Evolutionary conservation across 352 stramenopile genomes (phyloP).

Genomic region (Phytophthora quininea): DNA sequence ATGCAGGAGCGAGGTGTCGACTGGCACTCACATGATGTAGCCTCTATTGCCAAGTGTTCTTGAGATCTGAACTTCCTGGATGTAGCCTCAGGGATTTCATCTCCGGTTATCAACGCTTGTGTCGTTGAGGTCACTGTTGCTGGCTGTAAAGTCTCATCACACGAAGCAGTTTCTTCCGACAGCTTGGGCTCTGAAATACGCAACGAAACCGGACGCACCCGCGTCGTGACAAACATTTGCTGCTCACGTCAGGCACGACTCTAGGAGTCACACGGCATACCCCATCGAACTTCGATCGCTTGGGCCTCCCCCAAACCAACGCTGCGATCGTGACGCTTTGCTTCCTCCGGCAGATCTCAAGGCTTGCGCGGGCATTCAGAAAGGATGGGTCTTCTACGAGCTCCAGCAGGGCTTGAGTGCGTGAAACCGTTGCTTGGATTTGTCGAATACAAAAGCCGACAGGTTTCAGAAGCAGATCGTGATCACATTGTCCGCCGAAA

Average conservation of each 20-base stretch:
- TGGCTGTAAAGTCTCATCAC: slow-evolving; percentile 5
- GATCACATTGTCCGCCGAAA: no score
- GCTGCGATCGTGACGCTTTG: no score
- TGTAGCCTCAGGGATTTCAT: slow-evolving; percentile 1
- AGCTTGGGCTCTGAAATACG: slow-evolving; percentile 12
- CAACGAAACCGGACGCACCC: slow-evolving; percentile 23
- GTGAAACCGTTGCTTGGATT: no score
- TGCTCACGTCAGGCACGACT: slow-evolving; percentile 36
- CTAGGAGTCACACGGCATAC: slow-evolving; percentile 4
- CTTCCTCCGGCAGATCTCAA: no score
- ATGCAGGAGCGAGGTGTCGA: slow-evolving; percentile 35
- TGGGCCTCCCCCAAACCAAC: no score
- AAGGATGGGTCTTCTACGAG: no score
- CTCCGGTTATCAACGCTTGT: slow-evolving; percentile 21
- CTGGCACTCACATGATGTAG: slow-evolving; percentile 15
- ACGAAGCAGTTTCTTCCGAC: slow-evolving; percentile 5
- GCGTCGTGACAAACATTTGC: slow-evolving; percentile 36
- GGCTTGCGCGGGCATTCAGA: no score
- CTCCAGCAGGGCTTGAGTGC: no score
- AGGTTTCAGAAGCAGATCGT: no score
- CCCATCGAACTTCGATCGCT: no score
- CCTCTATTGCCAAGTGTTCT: slow-evolving; percentile 11
- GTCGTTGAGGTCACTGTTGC: slow-evolving; percentile 21
- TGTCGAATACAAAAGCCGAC: no score
- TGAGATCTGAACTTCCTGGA: slow-evolving; percentile 23